These are phyloP conservation scores for Luvunga scandens DNA, from an alignment of 345 rosid species.

Conservation along the genomic window DNA sequence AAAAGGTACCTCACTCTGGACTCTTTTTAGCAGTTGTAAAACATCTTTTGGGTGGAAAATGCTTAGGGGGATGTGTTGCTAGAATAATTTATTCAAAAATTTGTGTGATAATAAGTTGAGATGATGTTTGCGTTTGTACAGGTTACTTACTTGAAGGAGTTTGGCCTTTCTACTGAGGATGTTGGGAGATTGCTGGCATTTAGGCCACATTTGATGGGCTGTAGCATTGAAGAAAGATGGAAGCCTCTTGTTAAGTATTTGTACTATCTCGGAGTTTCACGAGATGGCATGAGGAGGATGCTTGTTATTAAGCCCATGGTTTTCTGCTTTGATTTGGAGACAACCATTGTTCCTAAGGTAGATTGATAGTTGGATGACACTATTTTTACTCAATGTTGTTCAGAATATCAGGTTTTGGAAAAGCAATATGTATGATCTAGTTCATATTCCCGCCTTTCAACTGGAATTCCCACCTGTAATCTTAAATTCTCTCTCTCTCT, in stretches of 20 bases:
- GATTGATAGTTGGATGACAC: not conserved
- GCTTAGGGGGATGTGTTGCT: not conserved
- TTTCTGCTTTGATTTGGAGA: constrained; percentile 75
- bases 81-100: not conserved
- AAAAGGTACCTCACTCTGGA: constrained; percentile 47
- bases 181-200: constrained; percentile 81
- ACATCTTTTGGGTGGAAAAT: not conserved
- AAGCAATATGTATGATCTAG: not conserved
- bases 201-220: constrained; percentile 80
- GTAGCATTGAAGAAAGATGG: constrained; percentile 83
- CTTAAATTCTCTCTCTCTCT: not conserved
- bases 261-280: constrained; percentile 80
- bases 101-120: constrained; percentile 1
- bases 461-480: not conserved
- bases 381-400: constrained; percentile 4
- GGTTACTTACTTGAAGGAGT: constrained; percentile 83
- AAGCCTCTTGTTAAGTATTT: constrained; percentile 83
- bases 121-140: constrained; percentile 23
- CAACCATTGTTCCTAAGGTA: constrained; percentile 74
- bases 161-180: constrained; percentile 70
- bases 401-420: not conserved
- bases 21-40: not conserved
- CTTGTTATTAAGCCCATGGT: constrained; percentile 75
- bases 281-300: constrained; percentile 90
- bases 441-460: not conserved